Conservation (phyloP, 176 grass and related monocot species). For the Bonia amplexicaulis region DNA sequence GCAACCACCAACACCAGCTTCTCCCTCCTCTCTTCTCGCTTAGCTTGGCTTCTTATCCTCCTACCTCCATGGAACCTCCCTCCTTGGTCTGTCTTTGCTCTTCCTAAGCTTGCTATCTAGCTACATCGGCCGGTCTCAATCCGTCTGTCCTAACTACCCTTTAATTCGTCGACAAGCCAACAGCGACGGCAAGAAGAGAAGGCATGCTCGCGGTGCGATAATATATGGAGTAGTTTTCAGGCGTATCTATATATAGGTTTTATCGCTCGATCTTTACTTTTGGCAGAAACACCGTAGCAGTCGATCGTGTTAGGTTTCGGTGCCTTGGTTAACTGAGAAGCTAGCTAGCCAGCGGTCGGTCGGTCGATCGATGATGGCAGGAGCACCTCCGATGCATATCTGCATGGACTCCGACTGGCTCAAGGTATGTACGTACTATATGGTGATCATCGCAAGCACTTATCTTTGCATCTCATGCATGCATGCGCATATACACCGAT, state of each 20-base stretch:
- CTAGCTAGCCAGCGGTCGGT: neutral
- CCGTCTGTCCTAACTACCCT: neutral
- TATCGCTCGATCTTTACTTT: neutral
- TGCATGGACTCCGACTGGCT: slow-evolving; percentile 90
- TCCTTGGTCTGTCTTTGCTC: neutral
- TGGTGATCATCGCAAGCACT: neutral
- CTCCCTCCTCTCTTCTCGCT: neutral
- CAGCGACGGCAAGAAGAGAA: neutral
- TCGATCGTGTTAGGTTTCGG: neutral
- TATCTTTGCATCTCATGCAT: neutral
- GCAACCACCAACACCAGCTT: slow-evolving; percentile 11
- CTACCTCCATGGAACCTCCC: neutral
- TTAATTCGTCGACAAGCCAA: neutral
- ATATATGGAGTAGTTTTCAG: neutral
- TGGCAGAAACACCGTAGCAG: neutral
- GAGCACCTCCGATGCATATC: slow-evolving; percentile 67
- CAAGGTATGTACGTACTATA: slow-evolving; percentile 43
- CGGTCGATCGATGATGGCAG: slow-evolving; percentile 45
- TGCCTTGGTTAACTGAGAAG: neutral
- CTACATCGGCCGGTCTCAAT: neutral
- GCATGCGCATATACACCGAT: neutral
- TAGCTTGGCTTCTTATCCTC: neutral
- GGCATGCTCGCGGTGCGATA: neutral
- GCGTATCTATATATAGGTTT: neutral
- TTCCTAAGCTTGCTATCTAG: neutral